Conservation (phyloP, 192 early-diverging fungal genomes). For the Gryganskiella cystojenkinii region DNA sequence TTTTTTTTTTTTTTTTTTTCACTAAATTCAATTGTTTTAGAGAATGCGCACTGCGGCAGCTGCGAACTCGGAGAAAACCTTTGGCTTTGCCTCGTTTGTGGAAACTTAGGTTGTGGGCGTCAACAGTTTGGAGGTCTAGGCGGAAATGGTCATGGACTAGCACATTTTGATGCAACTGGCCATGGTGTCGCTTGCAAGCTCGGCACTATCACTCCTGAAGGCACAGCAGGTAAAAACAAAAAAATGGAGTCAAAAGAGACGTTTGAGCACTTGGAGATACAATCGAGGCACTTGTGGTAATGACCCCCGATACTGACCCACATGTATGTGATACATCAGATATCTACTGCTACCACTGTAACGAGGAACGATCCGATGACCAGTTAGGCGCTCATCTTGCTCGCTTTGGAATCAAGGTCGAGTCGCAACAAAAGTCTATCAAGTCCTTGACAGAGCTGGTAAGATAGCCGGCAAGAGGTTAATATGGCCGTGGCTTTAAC, state of each 20-base stretch:
- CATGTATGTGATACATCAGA: slow-evolving; percentile 57
- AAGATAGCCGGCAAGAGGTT: slow-evolving; percentile 11
- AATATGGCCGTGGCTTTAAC: not conserved
- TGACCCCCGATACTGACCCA: not conserved
- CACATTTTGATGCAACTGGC: slow-evolving; percentile 82
- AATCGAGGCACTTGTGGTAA: not conserved
- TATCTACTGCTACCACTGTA: slow-evolving; percentile 87
- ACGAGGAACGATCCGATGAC: slow-evolving; percentile 85
- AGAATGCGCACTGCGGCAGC: slow-evolving; percentile 76
- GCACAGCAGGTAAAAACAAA: slow-evolving; percentile 77
- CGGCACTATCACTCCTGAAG: slow-evolving; percentile 98
- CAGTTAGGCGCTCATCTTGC: slow-evolving; percentile 81
- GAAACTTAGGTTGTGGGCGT: slow-evolving; percentile 94
- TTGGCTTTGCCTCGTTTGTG: slow-evolving; percentile 96
- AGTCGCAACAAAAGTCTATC: slow-evolving; percentile 87
- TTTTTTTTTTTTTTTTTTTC: not conserved
- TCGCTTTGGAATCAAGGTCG: slow-evolving; percentile 91
- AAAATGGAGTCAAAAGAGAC: slow-evolving; percentile 49
- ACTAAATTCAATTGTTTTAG: slow-evolving; percentile 11
- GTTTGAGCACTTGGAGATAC: not conserved
- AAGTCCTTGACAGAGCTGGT: slow-evolving; percentile 93
- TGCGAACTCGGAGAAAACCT: slow-evolving; percentile 94
- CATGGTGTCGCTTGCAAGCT: slow-evolving; percentile 92
- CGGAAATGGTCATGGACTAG: slow-evolving; percentile 93
- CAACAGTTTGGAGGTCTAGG: slow-evolving; percentile 92